phyloP scores from a whole-genome alignment of 768 basidiomycete species.

The Boletus rubescentipes region DNA sequence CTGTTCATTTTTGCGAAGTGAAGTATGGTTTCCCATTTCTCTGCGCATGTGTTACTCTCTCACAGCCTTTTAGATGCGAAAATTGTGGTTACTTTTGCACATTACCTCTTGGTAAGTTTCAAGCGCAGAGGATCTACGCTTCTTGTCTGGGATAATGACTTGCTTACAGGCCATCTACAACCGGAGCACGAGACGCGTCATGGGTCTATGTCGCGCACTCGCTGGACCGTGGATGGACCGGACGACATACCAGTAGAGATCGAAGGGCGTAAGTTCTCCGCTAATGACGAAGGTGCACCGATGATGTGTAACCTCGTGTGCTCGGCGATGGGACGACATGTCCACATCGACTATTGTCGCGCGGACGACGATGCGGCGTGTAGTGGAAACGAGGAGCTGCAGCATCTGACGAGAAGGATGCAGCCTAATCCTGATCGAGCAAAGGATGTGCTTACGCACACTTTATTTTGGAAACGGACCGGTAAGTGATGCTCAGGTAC shows the following conservation, averaged over 20 bases:
- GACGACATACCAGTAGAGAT: conserved; percentile 51
- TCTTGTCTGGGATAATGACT: neutral
- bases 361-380: conserved; percentile 39
- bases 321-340: conserved; percentile 53
- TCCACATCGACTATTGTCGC: conserved; percentile 58
- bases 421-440: conserved; percentile 44
- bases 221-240: conserved; percentile 56
- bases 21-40: conserved; percentile 30
- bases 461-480: conserved; percentile 55
- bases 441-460: conserved; percentile 58
- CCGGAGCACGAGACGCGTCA: conserved; percentile 62
- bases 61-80: conserved; percentile 39
- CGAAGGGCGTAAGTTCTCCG: conserved; percentile 53
- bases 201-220: conserved; percentile 59
- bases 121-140: no score
- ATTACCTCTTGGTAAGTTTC: conserved; percentile 47
- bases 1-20: conserved; percentile 55
- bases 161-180: conserved; percentile 50
- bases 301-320: conserved; percentile 66
- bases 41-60: neutral
- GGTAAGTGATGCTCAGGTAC: conserved; percentile 34
- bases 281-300: conserved; percentile 56
- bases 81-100: conserved; percentile 61
- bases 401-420: conserved; percentile 45
- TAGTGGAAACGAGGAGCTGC: conserved; percentile 37